Evolutionary conservation across 2,329 filamentous ascomycete species (phyloP), one percentile per base, ranked within the genome.

Genomic region (Claviceps purpurea): DNA sequence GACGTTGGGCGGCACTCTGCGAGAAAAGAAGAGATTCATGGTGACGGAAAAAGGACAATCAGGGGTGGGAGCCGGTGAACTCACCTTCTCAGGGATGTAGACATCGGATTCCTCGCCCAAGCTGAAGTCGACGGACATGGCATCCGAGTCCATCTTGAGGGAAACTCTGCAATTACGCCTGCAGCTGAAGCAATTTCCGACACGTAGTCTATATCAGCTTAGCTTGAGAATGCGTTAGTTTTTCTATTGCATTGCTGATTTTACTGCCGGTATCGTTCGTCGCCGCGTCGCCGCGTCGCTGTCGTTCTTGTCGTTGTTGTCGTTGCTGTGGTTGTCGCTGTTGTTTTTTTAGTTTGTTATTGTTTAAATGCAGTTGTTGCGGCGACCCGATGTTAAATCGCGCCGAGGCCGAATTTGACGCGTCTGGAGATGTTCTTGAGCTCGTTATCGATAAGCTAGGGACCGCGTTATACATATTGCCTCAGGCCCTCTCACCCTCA

Each of bases 101-200:
- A 60, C 69, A 52, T 72, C 70, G 22, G 70, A 72, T 54, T 72
- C 70, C 39, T 70, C 68, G 49, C 60, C 68, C 30, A 66, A 51
- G 54, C 65, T 70, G 57, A 68, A 70, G 46, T 59, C 60, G 54
- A 64, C 81, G 52, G 80, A 77, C 67, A 81, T 75, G 44, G 68
- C 68, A 55, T 80, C 76, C 56, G 74, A 78, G 59, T 76, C 74
- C 78, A 81, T 81, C 49, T 61, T 69, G 67, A 57, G 18, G 14
- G 2, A 5, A 56, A 49, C 10, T 34, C 10, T 7, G 50, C 14
- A 37, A 18, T n/a, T 39, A 42, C 49, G 34, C 38, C 24, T 47
- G 44, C 44, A n/a, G 39, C 46, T 39, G 13, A 30, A 10, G 37
- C 37, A 22, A 16, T 45, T 37, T 34, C 14, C 4, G 13, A 16